phyloP scores from a whole-genome alignment of 2,329 filamentous ascomycete genomes.

The Sporothrix globosa region DNA sequence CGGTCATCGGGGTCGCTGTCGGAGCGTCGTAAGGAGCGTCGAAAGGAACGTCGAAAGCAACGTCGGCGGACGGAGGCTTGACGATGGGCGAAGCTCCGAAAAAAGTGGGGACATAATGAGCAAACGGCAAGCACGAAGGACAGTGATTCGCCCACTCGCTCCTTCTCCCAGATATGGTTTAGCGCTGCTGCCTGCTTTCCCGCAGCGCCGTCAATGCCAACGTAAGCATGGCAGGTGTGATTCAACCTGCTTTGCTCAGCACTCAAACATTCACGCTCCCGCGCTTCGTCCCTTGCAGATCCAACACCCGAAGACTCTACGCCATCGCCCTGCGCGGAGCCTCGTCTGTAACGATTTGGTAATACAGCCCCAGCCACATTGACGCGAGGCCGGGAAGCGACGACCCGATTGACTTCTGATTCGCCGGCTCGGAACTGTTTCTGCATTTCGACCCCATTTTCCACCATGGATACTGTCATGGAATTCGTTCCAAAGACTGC shows the following conservation, averaged over 20 bases:
- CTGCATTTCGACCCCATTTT: neutral
- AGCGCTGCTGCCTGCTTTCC: slow-evolving; percentile 12
- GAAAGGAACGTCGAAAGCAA: neutral
- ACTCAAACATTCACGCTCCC: too few relatives aligned
- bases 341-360: neutral
- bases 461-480: neutral
- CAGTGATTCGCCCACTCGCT: slow-evolving; percentile 13
- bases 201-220: neutral
- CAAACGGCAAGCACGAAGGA: neutral
- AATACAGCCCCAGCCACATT: neutral
- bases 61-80: neutral
- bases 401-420: slow-evolving; percentile 1
- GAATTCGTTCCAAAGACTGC: neutral
- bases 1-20: neutral
- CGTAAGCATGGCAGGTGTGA: too few relatives aligned
- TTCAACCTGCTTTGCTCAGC: too few relatives aligned
- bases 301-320: neutral
- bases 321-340: too few relatives aligned
- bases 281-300: neutral
- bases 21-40: neutral
- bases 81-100: neutral
- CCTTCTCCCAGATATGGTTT: neutral
- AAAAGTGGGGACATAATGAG: neutral
- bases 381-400: neutral
- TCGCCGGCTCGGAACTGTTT: neutral